These are phyloP conservation scores for Alnus rubra DNA, from an alignment of 306 rosid species.

Conservation along the genomic window DNA sequence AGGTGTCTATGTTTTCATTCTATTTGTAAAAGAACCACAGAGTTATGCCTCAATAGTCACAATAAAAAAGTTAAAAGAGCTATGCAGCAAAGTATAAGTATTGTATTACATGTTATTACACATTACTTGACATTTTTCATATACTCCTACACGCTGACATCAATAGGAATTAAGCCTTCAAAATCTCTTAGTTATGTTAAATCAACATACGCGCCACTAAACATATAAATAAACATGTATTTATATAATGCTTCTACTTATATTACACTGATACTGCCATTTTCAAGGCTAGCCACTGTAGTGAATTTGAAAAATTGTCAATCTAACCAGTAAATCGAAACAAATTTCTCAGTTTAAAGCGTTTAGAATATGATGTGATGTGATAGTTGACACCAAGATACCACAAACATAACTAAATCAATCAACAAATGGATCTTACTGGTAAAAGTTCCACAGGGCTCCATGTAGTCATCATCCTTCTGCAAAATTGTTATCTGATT, in stretches of 20 bases:
- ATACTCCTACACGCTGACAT: neutral
- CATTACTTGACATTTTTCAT: neutral
- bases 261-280: neutral
- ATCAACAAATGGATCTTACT: constrained; percentile 43
- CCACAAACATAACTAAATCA: neutral
- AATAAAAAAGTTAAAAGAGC: neutral
- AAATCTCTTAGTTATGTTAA: neutral
- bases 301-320: neutral
- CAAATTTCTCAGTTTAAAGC: neutral
- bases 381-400: constrained; percentile 7
- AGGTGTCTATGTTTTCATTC: neutral
- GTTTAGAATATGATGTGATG: neutral
- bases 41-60: neutral
- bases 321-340: neutral
- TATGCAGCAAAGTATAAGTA: too few relatives aligned
- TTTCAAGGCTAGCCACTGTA: neutral
- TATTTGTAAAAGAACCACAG: neutral
- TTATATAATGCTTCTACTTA: neutral
- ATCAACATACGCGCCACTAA: neutral
- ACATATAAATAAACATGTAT: neutral
- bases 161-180: neutral
- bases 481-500: constrained; percentile 77
- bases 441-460: constrained; percentile 70
- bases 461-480: constrained; percentile 68
- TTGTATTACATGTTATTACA: neutral